Conservation (phyloP, 2,329 filamentous ascomycete species). For the Venturia effusa region DNA sequence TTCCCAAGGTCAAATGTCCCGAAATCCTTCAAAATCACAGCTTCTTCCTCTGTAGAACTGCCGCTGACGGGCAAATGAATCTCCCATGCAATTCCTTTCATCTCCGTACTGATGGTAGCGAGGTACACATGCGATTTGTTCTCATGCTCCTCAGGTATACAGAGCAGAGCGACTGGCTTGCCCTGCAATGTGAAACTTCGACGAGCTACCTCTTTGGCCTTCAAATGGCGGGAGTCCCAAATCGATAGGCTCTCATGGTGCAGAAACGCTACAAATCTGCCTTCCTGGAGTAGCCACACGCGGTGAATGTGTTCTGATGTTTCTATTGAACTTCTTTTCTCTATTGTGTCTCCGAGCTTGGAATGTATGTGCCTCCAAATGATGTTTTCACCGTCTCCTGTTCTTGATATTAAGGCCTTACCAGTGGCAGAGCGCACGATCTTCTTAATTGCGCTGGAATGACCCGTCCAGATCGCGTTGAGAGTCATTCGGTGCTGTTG, state of each 20-base stretch:
- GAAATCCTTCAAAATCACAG: conserved; percentile 48
- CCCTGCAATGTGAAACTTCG: conserved; percentile 50
- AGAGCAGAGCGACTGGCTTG: conserved; percentile 69
- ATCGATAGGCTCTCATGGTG: conserved; percentile 59
- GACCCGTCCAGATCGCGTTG: conserved; percentile 69
- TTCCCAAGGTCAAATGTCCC: conserved; percentile 58
- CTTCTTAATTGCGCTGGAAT: conserved; percentile 70
- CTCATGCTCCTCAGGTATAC: conserved; percentile 55
- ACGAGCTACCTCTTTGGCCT: conserved; percentile 48
- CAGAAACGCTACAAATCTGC: conserved; percentile 71
- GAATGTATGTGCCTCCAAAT: conserved; percentile 64
- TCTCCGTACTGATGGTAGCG: conserved; percentile 70
- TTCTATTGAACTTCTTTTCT: conserved; percentile 57
- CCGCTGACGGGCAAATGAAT: conserved; percentile 43
- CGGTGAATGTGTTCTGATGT: conserved; percentile 64
- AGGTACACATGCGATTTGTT: conserved; percentile 48
- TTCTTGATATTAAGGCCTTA: conserved; percentile 69
- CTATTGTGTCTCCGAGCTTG: conserved; percentile 43
- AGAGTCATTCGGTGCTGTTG: conserved; percentile 46
- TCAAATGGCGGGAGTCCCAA: conserved; percentile 62
- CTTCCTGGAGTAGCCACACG: conserved; percentile 66
- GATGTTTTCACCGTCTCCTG: conserved; percentile 65
- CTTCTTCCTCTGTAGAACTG: conserved; percentile 17
- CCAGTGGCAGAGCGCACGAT: conserved; percentile 79
- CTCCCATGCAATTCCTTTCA: conserved; percentile 75